phyloP scores from a whole-genome alignment of 2,329 filamentous ascomycete species.

The Microcera coccophila region DNA sequence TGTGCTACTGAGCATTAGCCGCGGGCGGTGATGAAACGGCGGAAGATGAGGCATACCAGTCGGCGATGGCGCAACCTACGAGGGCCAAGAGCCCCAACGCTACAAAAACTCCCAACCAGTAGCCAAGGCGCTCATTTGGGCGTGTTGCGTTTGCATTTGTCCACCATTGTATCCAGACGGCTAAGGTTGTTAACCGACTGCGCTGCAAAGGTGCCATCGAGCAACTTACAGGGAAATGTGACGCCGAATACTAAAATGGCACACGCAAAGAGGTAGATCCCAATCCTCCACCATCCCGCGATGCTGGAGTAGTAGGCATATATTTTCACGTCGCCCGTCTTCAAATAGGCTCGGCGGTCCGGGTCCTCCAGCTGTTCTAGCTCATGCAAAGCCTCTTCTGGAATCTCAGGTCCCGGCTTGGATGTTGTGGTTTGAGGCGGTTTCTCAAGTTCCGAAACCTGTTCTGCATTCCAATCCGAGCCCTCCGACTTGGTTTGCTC shows the following conservation, averaged over 20 bases:
- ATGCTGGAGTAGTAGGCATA: constrained; percentile 9
- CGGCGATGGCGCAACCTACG: too few species aligned
- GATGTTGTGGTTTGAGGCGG: background rate
- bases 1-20: too few species aligned
- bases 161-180: constrained; percentile 3
- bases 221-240: constrained; percentile 7
- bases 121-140: background rate
- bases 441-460: background rate
- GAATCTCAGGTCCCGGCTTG: background rate
- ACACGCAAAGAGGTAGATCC: background rate
- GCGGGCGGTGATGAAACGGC: too few species aligned
- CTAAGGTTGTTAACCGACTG: background rate
- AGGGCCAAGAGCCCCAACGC: too few species aligned
- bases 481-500: too few species aligned
- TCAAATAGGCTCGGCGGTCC: too few species aligned
- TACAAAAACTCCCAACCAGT: constrained; percentile 1
- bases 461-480: background rate
- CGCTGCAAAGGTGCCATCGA: too few species aligned
- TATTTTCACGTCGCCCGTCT: constrained; percentile 7
- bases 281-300: background rate
- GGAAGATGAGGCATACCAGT: too few species aligned
- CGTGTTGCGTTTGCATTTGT: background rate
- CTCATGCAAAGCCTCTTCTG: too few species aligned
- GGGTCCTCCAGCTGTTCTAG: too few species aligned
- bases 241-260: constrained; percentile 1